Evolutionary conservation across 352 stramenopile species (phyloP), one percentile per base, ranked within the genome.

Genomic region (Phytophthora foliorum): DNA sequence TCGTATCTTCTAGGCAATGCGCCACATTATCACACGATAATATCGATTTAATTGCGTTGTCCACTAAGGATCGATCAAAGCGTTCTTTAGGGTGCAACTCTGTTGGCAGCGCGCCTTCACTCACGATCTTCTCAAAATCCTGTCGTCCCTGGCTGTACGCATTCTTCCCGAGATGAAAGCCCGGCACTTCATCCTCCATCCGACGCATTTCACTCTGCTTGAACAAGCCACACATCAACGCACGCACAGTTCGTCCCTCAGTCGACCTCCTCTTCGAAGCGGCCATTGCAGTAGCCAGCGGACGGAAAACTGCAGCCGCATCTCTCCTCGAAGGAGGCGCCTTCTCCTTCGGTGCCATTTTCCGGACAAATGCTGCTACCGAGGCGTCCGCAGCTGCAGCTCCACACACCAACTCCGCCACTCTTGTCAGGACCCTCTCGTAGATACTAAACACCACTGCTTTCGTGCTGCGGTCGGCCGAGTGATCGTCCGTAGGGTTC

Each of bases 191-290:
- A 39, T 57, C 22, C 32, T 64, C 32, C 57, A 64, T 49, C 19
- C 21, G 31, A 49, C 32, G 13, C 14, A 64, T 46, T 49, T 64
- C 44, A 41, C 57, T 57, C 16, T 11, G 14, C 19, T 55, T 49
- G 24, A 64, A 64, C 31, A 63, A 25, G 6, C 45, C 32, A 45
- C 56, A 63, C 7, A 63, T 11, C 42, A 55, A 45, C 16, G 29
- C 42, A 27, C 42, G 56, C 17, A 48, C 45, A 13, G 22, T 45
- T 36, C 57, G 56, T 31, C 17, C 36, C 16, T 51, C 36, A 21
- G 46, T 16, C 4, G 51, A 57, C 11, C 25, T 42, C 31, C 45
- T 46, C 32, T 50, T 57, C 10, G 10, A 42, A 13, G 57, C 45
- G 38, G 25, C 27, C 22, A 65, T 16, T n/a, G n/a, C 22, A 50